Evolutionary conservation across 805 yeast genomes (phyloP).

Genomic region (Pichia nanzhaoensis): DNA sequence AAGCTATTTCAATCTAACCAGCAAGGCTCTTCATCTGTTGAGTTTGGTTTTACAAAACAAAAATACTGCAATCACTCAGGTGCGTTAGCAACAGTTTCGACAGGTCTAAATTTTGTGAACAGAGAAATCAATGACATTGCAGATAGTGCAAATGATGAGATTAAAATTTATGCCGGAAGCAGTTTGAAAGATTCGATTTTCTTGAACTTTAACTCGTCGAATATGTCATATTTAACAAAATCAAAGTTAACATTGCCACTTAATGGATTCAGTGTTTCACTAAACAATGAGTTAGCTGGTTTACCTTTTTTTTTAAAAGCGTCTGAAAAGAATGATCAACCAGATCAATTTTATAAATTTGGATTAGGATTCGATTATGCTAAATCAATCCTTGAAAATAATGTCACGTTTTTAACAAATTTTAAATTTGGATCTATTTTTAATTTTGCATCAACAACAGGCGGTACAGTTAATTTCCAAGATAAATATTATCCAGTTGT

Average conservation of each 20-base stretch:
- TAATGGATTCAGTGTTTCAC: slow-evolving; percentile 35
- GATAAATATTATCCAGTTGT: slow-evolving; percentile 71
- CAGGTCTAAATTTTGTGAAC: slow-evolving; percentile 55
- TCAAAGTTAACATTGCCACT: slow-evolving; percentile 37
- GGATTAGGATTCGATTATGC: slow-evolving; percentile 27
- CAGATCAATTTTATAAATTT: slow-evolving; percentile 34
- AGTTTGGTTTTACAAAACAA: slow-evolving; percentile 40
- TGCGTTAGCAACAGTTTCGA: slow-evolving; percentile 20
- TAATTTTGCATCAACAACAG: slow-evolving; percentile 27
- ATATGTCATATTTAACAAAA: slow-evolving; percentile 32
- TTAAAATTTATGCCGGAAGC: slow-evolving; percentile 56
- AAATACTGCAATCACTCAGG: slow-evolving; percentile 13
- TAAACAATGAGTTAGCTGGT: slow-evolving; percentile 42
- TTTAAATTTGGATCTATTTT: slow-evolving; percentile 51
- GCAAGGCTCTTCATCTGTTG: slow-evolving; percentile 42
- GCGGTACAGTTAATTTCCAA: slow-evolving; percentile 45
- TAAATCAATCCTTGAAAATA: slow-evolving; percentile 37
- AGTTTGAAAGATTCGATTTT: slow-evolving; percentile 50
- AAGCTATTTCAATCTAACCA: slow-evolving; percentile 49
- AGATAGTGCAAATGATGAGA: slow-evolving; percentile 48
- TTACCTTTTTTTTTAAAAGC: slow-evolving; percentile 5
- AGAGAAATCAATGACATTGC: slow-evolving; percentile 47
- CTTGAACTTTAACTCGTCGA: slow-evolving; percentile 37
- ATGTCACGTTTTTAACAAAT: slow-evolving; percentile 43
- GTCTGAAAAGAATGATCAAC: background rate